Evolutionary conservation across 1,284 basidiomycete genomes (phyloP), one percentile per base, ranked within the genome.

Genomic region (Austroboletus novae-zelandiae): DNA sequence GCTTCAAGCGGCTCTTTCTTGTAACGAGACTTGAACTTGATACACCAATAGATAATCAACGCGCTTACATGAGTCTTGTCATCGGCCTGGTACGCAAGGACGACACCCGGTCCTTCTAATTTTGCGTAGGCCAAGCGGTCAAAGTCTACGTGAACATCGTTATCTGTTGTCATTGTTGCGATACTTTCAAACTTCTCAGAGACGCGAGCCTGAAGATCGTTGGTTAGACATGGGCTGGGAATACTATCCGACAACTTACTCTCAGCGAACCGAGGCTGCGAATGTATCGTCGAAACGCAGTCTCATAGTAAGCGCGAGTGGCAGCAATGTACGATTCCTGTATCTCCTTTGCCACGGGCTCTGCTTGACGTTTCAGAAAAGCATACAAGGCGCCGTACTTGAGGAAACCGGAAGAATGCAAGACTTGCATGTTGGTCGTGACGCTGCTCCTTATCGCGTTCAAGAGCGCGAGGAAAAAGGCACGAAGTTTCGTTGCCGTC

Each of bases 251-350:
- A 49, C 45, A 45, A 51, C 63, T 46, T 44, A 89, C 86, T 76
- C 89, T 89, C 42, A 97, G 79, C 69, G 77, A 83, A 23, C 84
- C 81, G 41, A 98, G 73, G 59, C 86, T 88, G 30, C 97, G 77
- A 27, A 86, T 80, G 66, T 99, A 99, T 43, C 97, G 76, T 52
- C 97, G 75, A 65, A 99, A 95, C 0, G 89, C 93, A 15, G 97
- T 98, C 71, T 99, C 97, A 57, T 94, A 98, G 67, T 98, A 99
- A 17, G 92, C 81, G 18, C 94, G 81, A 5, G 91, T 89, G 11
- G 90, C 84, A 40, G 81, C 81, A 30, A 90, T 74, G 65, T 99
- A 99, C 5, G 90, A 87, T 43, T 92, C 78, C 68, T 96, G 94
- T 18, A 99, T 76, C 68, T 98, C 96, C 53, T 82, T 82, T 2